Conservation (phyloP, 257 asterid species). For the Coffea canephora region DNA sequence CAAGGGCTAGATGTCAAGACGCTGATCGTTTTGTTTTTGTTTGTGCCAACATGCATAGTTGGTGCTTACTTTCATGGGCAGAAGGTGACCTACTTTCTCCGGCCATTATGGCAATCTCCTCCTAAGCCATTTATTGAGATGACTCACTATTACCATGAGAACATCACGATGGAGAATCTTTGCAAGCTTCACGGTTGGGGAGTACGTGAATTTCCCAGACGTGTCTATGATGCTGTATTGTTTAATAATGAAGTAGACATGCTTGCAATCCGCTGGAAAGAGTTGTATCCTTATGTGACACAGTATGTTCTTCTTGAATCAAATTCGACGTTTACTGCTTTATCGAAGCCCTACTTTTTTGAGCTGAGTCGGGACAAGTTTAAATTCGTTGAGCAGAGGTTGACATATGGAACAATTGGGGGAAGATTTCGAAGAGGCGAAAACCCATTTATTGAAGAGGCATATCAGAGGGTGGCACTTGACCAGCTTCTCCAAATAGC, state of each 20-base stretch:
- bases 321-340: constrained; percentile 78
- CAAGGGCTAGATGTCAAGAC: constrained; percentile 67
- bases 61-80: constrained; percentile 67
- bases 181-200: constrained; percentile 92
- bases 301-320: constrained; percentile 83
- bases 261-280: constrained; percentile 81
- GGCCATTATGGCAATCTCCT: constrained; percentile 87
- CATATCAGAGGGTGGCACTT: constrained; percentile 70
- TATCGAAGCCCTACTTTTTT: constrained; percentile 69
- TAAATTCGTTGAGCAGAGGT: constrained; percentile 64
- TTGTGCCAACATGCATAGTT: constrained; percentile 52
- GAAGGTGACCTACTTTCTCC: constrained; percentile 73
- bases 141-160: constrained; percentile 76
- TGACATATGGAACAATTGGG: constrained; percentile 63
- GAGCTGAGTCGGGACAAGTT: constrained; percentile 49
- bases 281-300: constrained; percentile 67
- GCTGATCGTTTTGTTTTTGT: constrained; percentile 44
- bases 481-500: constrained; percentile 72
- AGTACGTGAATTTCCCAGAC: constrained; percentile 69
- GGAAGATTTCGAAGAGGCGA: constrained; percentile 72
- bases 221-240: constrained; percentile 78
- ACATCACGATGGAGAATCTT: constrained; percentile 69
- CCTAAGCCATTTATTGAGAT: constrained; percentile 74
- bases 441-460: constrained; percentile 87
- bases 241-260: constrained; percentile 81